Conservation (phyloP, 2,329 filamentous ascomycete genomes). For the Lizonia empirigonia region DNA sequence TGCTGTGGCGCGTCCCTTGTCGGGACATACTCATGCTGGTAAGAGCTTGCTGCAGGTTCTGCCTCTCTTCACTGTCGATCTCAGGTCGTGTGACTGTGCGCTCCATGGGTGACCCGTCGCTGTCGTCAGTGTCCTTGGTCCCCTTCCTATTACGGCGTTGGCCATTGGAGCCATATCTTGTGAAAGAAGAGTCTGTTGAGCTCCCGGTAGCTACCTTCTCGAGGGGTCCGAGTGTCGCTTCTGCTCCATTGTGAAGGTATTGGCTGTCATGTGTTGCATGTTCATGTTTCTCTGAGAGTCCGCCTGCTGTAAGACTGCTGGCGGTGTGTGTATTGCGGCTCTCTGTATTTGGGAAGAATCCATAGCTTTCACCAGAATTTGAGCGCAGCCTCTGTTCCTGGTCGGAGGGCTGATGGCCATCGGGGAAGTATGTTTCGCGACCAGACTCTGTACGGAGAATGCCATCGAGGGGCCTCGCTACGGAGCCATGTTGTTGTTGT, state of each 20-base stretch:
- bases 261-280: not conserved
- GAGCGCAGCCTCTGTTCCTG: not conserved
- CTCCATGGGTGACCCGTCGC: conserved; percentile 14
- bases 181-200: conserved; percentile 31
- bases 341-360: conserved; percentile 7
- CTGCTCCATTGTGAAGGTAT: conserved; percentile 13
- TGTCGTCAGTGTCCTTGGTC: conserved; percentile 10
- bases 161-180: conserved; percentile 20
- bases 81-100: conserved; percentile 25
- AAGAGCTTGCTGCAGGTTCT: conserved; percentile 35
- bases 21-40: conserved; percentile 30
- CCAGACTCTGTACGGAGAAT: conserved; percentile 35
- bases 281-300: not conserved
- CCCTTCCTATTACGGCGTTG: conserved; percentile 12
- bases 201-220: conserved; percentile 18
- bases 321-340: conserved; percentile 1
- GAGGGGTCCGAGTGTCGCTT: conserved; percentile 18
- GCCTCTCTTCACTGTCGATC: conserved; percentile 33
- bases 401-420: conserved; percentile 24
- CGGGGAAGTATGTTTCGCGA: conserved; percentile 38
- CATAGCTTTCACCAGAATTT: conserved; percentile 7
- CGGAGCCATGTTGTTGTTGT: conserved; percentile 11
- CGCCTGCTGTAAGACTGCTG: conserved; percentile 1
- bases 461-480: conserved; percentile 16
- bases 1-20: conserved; percentile 27